Base-by-base conservation (phyloP, 768 basidiomycete genomes). In the Pleurotus djamor region DNA sequence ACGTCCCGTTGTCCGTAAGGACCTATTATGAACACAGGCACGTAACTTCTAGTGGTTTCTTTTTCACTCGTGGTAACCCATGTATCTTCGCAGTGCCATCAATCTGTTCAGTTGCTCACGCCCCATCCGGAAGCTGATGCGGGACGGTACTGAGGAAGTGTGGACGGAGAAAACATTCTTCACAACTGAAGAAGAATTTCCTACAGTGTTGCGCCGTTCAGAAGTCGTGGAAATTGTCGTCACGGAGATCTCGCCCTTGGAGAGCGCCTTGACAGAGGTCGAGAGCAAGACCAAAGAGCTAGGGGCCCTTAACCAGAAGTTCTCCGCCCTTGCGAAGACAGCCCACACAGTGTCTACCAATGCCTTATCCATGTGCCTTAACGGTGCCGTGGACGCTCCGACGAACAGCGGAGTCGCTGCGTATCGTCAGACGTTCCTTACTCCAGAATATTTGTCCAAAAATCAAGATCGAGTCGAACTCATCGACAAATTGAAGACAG, bases 81-180 rank as follows among this genome's bases (percentile, higher is more conserved):
- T 35, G 35, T 47, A 49, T 41, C 51, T 41, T 50, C 37, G 21
- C 59, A 95, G 96, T 69, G 89, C 87, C 28, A 85, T 96, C 71
- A 90, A 89, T 62, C 66, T 87, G 4, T 98, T 98, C 75, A 91
- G 89, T 57, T 89, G 84, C 54, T 84, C 83, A 1, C 82, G 91
- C 4, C 86, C 87, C 35, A 74, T 90, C 47, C 81, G 83, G 58
- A 92, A 87, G 68, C 68, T 76, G 7, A 82, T 79, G 55, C 78
- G 83, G 32, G 87, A 91, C 63, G 86, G 86, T 6, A 76, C 74
- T 33, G 88, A 91, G 68, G 90, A 92, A 69, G 71, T 82, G 1
- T 97, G 94, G 94, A 73, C 88, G 0, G 95, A 97, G 69, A 98
- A 96, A 76, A 93, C 91, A 0, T 87, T 84, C 66, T 89, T 85